Evolutionary conservation across 1,284 basidiomycete species (phyloP).

Genomic region (Apiotrichum domesticum): DNA sequence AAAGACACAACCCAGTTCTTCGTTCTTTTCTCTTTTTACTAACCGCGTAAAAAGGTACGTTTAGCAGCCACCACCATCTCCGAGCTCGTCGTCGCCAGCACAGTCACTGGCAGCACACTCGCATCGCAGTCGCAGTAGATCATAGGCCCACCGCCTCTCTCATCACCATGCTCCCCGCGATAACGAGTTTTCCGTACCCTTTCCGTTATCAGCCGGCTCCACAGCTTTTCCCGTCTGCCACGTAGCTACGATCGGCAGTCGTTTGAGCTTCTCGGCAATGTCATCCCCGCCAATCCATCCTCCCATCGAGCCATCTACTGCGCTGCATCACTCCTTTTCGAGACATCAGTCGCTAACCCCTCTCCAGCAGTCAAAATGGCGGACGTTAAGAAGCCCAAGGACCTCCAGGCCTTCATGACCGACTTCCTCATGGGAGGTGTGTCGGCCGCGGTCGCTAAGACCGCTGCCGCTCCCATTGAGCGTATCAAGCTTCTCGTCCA

Average conservation of each 20-base stretch:
- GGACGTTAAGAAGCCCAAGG: slow-evolving; percentile 46
- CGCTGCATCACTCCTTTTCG: too few species aligned
- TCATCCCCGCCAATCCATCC: too few species aligned
- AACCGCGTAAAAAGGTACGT: not conserved
- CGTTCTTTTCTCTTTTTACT: not conserved
- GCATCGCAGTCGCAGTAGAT: not conserved
- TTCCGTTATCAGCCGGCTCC: too few species aligned
- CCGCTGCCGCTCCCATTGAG: slow-evolving; percentile 96
- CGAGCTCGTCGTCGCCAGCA: not conserved
- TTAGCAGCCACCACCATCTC: not conserved
- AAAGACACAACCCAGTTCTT: not conserved
- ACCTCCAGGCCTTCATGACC: slow-evolving; percentile 46
- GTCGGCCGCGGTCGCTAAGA: slow-evolving; percentile 81
- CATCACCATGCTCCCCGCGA: too few species aligned
- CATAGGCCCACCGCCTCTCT: too few species aligned
- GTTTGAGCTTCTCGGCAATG: too few species aligned
- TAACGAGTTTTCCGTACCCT: too few species aligned
- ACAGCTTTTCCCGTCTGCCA: too few species aligned
- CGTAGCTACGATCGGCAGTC: too few species aligned
- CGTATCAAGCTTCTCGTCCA: slow-evolving; percentile 96
- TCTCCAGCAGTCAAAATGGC: slow-evolving; percentile 26
- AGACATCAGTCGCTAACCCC: not conserved
- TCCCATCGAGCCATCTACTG: not conserved
- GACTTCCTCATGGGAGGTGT: slow-evolving; percentile 50
- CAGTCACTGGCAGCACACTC: not conserved